Base-by-base conservation (phyloP, 1,139 yeast genomes). In the Lodderomyces metapsilosis region DNA sequence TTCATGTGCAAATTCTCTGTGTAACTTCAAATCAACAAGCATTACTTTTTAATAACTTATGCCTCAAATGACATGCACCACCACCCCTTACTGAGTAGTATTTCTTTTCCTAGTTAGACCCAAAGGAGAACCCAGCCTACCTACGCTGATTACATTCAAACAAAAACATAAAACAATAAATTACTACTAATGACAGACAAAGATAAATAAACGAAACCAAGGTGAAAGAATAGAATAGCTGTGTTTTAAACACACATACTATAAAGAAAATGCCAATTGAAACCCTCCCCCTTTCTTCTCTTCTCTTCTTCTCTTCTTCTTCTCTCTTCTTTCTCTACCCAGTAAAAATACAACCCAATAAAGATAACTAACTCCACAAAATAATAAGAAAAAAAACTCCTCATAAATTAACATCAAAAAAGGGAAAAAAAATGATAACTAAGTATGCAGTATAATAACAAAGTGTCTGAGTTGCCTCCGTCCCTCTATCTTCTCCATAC, bases 371-470 rank as follows among this genome's bases (percentile, higher is more conserved):
- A n/a, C n/a, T n/a, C n/a, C n/a, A n/a, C n/a, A 30, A 31, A 24
- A 36, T 17, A 20, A 30, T 35, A 20, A 34, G 41, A 34, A 28
- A 23, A 31, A 38, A 30, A 36, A 22, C 27, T 23, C 13, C 17
- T 27, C 17, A 18, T 23, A 34, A 8, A 17, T 27, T 38, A 15
- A 37, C 35, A 24, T 30, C 27, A 37, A 32, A 17, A 40, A 34
- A 37, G 24, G 21, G 35, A 36, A 27, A 15, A 22, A 22, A 7
- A 27, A 21, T 16, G 12, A 10, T n/a, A 18, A 11, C 15, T 3
- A 12, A 11, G 6, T 23, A 21, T 23, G 23, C 23, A 21, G 23
- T 21, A 9, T n/a, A 9, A 21, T n/a, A n/a, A n/a, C n/a, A n/a
- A n/a, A n/a, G n/a, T n/a, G n/a, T n/a, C n/a, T n/a, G n/a, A n/a